These are phyloP conservation scores for Phytophthora citricola DNA, from an alignment of 352 stramenopile genomes.

Conservation along the genomic window DNA sequence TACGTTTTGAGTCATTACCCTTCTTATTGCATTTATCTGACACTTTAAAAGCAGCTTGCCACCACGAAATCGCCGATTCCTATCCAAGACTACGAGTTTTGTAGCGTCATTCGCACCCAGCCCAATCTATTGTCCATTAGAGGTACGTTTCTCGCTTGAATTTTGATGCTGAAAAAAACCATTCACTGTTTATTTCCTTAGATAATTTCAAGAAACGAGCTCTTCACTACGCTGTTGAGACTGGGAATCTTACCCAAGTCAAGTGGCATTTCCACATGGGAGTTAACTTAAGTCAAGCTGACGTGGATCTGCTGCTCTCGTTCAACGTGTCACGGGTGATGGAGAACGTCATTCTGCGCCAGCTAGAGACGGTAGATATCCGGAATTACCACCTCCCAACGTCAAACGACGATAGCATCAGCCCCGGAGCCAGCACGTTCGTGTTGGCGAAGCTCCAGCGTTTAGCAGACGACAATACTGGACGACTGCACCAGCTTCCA, in stretches of 20 bases:
- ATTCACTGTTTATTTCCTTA: constrained; percentile 9
- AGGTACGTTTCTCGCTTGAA: constrained; percentile 26
- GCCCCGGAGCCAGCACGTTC: constrained; percentile 51
- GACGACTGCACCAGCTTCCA: constrained; percentile 41
- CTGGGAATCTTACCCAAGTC: constrained; percentile 45
- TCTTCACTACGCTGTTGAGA: constrained; percentile 57
- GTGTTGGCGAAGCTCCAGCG: constrained; percentile 45
- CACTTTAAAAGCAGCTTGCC: constrained; percentile 18
- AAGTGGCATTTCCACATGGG: constrained; percentile 48
- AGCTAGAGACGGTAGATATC: constrained; percentile 50
- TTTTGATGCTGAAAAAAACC: not conserved
- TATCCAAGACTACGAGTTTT: constrained; percentile 33
- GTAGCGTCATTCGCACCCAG: constrained; percentile 34
- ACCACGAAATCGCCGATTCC: constrained; percentile 14
- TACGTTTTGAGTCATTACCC: constrained; percentile 6
- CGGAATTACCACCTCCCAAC: constrained; percentile 28
- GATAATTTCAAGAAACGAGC: constrained; percentile 52
- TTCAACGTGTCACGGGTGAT: constrained; percentile 31
- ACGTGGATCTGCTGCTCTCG: constrained; percentile 47
- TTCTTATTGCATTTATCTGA: not conserved
- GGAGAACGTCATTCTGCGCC: constrained; percentile 39
- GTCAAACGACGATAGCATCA: not conserved
- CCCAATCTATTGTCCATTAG: constrained; percentile 28
- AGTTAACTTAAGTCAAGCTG: constrained; percentile 29
- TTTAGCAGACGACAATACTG: constrained; percentile 18